Conservation (phyloP, 768 basidiomycete species). For the Strobilomyces dryophilus region DNA sequence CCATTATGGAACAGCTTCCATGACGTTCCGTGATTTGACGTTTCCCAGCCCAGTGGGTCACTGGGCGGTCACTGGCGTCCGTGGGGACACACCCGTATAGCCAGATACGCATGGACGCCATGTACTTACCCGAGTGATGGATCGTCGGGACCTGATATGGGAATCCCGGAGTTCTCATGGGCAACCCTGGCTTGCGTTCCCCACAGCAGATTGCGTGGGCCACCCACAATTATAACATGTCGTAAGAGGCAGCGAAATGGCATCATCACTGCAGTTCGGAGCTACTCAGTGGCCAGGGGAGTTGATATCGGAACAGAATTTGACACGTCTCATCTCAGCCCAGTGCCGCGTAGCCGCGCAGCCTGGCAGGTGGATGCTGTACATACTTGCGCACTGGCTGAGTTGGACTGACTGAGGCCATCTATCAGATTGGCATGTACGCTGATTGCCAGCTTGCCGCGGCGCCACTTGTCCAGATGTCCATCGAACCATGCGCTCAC, state of each 20-base stretch:
- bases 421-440: slow-evolving; percentile 14
- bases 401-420: slow-evolving; percentile 6
- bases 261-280: slow-evolving; percentile 25
- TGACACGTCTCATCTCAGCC: slow-evolving; percentile 21
- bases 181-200: slow-evolving; percentile 6
- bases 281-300: not conserved
- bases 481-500: slow-evolving; percentile 17
- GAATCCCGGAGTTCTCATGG: slow-evolving; percentile 14
- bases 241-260: slow-evolving; percentile 18
- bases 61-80: slow-evolving; percentile 14
- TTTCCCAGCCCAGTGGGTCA: slow-evolving; percentile 15
- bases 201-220: slow-evolving; percentile 14
- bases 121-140: slow-evolving; percentile 7
- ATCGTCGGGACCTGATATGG: slow-evolving; percentile 14
- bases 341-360: slow-evolving; percentile 9
- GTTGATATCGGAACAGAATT: slow-evolving; percentile 13
- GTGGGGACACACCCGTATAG: slow-evolving; percentile 13
- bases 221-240: slow-evolving; percentile 14
- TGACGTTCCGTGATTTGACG: slow-evolving; percentile 25
- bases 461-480: slow-evolving; percentile 14
- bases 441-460: slow-evolving; percentile 20
- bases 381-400: slow-evolving; percentile 1
- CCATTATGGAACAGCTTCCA: slow-evolving; percentile 28
- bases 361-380: slow-evolving; percentile 10
- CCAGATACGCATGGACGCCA: slow-evolving; percentile 2